These are phyloP conservation scores for Amanita jacksonii DNA, from an alignment of 768 basidiomycete genomes.

Conservation along the genomic window DNA sequence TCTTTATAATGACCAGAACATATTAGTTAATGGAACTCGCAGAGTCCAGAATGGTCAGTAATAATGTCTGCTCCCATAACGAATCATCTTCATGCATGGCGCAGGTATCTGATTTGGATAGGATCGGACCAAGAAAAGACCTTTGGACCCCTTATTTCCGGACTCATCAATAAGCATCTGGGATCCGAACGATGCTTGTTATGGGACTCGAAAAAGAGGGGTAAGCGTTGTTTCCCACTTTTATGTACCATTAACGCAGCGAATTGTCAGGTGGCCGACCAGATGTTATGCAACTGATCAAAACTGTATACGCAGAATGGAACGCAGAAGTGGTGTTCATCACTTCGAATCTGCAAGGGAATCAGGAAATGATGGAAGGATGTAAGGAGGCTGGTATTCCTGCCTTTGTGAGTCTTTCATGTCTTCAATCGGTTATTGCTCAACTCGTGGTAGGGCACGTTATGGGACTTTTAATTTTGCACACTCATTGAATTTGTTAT, in stretches of 20 bases:
- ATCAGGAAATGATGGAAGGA: constrained; percentile 76
- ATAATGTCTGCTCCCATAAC: not conserved
- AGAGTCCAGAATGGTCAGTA: constrained; percentile 42
- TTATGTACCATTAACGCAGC: not conserved
- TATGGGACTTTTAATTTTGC: constrained; percentile 54
- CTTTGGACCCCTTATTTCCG: constrained; percentile 71
- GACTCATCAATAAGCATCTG: constrained; percentile 57
- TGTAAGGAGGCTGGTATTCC: constrained; percentile 65
- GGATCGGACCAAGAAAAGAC: constrained; percentile 81
- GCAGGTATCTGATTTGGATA: constrained; percentile 78
- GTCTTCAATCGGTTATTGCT: constrained; percentile 1
- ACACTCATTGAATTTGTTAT: not conserved
- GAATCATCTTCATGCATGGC: not conserved
- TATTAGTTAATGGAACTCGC: constrained; percentile 7
- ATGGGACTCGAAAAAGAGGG: constrained; percentile 72
- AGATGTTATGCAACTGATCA: constrained; percentile 69
- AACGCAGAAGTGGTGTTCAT: constrained; percentile 78
- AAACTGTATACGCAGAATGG: constrained; percentile 68
- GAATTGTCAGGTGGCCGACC: constrained; percentile 48
- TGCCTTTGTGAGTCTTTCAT: constrained; percentile 35
- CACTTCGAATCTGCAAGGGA: constrained; percentile 71
- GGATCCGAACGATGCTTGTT: constrained; percentile 62
- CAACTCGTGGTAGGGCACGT: constrained; percentile 36
- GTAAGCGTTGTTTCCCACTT: constrained; percentile 18
- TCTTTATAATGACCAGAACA: no score